phyloP scores from a whole-genome alignment of 352 stramenopile species.

The Pythium folliculosum region DNA sequence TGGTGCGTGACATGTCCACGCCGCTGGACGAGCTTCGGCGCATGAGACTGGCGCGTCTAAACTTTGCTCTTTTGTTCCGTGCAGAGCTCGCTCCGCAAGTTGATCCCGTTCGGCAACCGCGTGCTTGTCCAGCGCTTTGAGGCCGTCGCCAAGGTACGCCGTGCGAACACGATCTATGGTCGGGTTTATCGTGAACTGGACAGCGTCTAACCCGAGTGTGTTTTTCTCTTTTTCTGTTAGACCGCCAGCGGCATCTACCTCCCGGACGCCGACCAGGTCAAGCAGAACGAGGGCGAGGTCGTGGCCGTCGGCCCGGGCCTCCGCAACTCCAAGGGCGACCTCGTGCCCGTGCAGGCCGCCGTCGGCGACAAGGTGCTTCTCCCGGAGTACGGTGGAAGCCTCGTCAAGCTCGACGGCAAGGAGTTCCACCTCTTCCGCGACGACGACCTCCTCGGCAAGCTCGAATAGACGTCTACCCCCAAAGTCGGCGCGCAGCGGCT shows the following conservation, averaged over 20 bases:
- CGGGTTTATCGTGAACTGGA: background rate
- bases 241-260: slow-evolving; percentile 95
- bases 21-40: too few relatives aligned
- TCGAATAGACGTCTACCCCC: slow-evolving; percentile 64
- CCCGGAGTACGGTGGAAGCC: slow-evolving; percentile 94
- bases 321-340: slow-evolving; percentile 83
- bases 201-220: background rate
- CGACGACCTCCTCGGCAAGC: slow-evolving; percentile 97
- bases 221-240: slow-evolving; percentile 28
- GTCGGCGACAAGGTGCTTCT: slow-evolving; percentile 95
- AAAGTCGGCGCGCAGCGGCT: too few relatives aligned
- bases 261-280: slow-evolving; percentile 90
- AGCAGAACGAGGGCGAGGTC: slow-evolving; percentile 94
- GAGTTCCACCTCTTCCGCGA: slow-evolving; percentile 96
- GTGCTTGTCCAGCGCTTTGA: slow-evolving; percentile 93
- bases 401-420: slow-evolving; percentile 91
- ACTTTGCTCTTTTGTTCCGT: background rate
- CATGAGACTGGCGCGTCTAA: background rate
- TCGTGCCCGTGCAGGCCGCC: slow-evolving; percentile 86
- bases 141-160: slow-evolving; percentile 78
- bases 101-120: slow-evolving; percentile 95
- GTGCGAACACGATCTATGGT: background rate
- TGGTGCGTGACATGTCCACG: slow-evolving; percentile 13
- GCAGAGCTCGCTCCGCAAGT: slow-evolving; percentile 67
- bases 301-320: slow-evolving; percentile 93